phyloP scores from a whole-genome alignment of 306 rosid genomes.

The Vigna unguiculata region DNA sequence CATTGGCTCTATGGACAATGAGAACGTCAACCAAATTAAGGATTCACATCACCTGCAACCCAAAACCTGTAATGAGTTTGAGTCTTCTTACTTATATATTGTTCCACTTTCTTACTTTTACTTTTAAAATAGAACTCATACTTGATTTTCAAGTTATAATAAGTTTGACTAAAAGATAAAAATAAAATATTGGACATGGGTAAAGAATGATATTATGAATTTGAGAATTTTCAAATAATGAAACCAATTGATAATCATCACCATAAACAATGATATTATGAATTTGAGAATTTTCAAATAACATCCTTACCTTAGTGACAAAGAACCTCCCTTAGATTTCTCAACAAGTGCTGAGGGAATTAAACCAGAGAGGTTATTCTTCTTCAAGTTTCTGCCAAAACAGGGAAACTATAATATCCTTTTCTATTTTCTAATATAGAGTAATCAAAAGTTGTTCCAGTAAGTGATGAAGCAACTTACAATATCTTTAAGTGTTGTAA shows the following conservation, averaged over 20 bases:
- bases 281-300: background rate
- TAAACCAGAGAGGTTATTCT: slow-evolving; percentile 50
- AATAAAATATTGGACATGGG: background rate
- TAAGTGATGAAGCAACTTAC: slow-evolving; percentile 46
- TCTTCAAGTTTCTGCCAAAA: slow-evolving; percentile 54
- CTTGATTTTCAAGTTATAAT: too few relatives aligned
- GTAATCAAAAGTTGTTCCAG: background rate
- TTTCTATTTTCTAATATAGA: background rate
- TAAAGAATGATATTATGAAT: background rate
- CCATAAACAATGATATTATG: background rate
- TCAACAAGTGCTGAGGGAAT: slow-evolving; percentile 44
- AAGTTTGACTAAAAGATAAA: background rate
- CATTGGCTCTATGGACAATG: too few relatives aligned
- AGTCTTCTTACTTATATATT: too few relatives aligned
- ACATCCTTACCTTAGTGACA: slow-evolving; percentile 49
- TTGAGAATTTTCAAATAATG: background rate
- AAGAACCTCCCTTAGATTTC: slow-evolving; percentile 34
- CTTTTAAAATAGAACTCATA: too few relatives aligned
- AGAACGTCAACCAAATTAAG: too few relatives aligned
- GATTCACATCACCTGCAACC: too few relatives aligned
- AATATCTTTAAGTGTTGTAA: slow-evolving; percentile 35
- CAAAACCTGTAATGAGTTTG: too few relatives aligned
- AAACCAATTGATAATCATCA: background rate
- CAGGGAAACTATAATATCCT: background rate
- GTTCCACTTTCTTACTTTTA: too few relatives aligned